Base-by-base conservation (phyloP, 768 basidiomycete species). In the Rhizopogon vesiculosus region DNA sequence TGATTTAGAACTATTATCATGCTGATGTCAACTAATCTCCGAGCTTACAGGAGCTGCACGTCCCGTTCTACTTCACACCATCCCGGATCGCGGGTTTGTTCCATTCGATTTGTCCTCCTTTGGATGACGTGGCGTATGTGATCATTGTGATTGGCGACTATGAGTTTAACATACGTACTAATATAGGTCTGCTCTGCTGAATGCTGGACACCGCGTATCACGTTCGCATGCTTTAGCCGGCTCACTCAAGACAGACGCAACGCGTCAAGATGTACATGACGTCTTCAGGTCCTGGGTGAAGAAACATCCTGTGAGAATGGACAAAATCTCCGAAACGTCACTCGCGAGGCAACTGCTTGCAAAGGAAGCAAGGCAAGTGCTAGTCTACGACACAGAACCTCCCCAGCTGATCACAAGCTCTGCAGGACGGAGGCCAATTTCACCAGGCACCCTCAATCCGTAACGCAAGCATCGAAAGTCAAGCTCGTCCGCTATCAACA, bases 211-310 rank as follows among this genome's bases (percentile, higher is more conserved):
- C 72, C 71, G 78, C 49, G 79, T 97, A 40, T 96, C 96, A 8
- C 86, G 96, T 12, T 96, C 96, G 0, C 97, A 98, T 71, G 93
- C 95, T 1, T 78, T 78, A 18, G 71, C 92, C 5, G 97, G 97
- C 0, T 95, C 93, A 7, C 69, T 99, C 55, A 98, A 98, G 76
- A 97, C 97, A 16, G 80, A 84, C 18, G 96, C 93, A 3, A 76
- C 86, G 2, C 77, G 83, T 35, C 64, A 72, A 28, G 85, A 86
- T 57, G 69, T 98, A 7, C 84, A 90, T 65, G 94, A 96, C 63
- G 74, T 97, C 48, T 87, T 86, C 66, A 83, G 95, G 5, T 84
- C 83, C n/a, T 96, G 87, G 84, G 81, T 93, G 55, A 89, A 91
- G 65, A 71, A 64, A 0, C 77, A 94, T 63, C 93, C 96, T 0